Evolutionary conservation across 2,329 filamentous ascomycete species (phyloP), one percentile per base, ranked within the genome.

Genomic region (Iodosphaeria phyllophila): DNA sequence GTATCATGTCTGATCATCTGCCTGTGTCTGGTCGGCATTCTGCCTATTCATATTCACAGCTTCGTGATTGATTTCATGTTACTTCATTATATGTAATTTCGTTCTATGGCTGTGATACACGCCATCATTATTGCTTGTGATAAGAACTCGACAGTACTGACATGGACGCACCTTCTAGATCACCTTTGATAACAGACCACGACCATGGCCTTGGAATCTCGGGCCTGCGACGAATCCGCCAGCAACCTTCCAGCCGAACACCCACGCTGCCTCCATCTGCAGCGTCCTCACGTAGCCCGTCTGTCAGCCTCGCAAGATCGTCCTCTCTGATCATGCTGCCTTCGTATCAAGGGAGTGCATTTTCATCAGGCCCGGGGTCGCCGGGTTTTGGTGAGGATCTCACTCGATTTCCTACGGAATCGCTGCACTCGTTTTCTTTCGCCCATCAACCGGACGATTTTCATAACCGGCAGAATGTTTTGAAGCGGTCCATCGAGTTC

Each of bases 401-500:
- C 22, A 74, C 74, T 22, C 74, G 84, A 25, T 98, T 98, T 45
- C 86, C 89, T 2, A 82, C 80, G 38, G 89, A 98, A 46, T 98
- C 89, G 5, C 58, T 98, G 23, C 89, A 98, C 50, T 98, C 89
- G 2, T 98, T 98, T 54, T 95, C 86, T 8, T 98, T 98, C 48
- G 82, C 89, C 20, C 80, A 92, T 38, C 84, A 92, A 50, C 86
- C 84, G 3, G 84, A 92, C 42, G 86, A 95, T 33, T 72, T 82
- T 33, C 79, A 92, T 46, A 92, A 70, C 46, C 75, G 89, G 27
- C 84, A 95, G 47, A 92, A 82, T 56, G 76, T 92, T 17, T 49
- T 98, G 41, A 92, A 92, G 52, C 68, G 86, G 30, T 92, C 84
- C 6, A 74, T 93, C 43, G 89, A 95, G 48, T 93, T 95, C 43